Evolutionary conservation across 176 grass and related monocot genomes (phyloP), one percentile per base, ranked within the genome.

Genomic region (Aegilops tauschii): DNA sequence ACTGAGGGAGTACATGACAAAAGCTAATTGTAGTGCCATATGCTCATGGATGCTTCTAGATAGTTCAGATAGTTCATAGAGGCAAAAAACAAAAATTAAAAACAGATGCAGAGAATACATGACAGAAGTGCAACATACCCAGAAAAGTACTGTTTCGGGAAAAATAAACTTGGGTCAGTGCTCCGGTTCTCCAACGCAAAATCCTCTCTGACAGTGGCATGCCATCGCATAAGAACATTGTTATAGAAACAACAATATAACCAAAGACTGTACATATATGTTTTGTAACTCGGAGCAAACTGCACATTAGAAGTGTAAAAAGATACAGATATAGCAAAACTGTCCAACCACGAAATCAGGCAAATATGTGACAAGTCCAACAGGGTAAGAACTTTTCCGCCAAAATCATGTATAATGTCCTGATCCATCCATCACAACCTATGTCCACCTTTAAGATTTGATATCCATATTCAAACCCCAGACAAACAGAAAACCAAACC

Each of bases 61-160:
- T 54, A 50, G 45, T 77, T 62, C 27, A 79, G 32, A 79, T 37
- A 45, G 63, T 31, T 75, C 14, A 59, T 0, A 72, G 49, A 86
- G 14, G 20, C 3, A 12, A 20, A 52, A 49, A 75, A 58, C 37
- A 66, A 54, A 61, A 61, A 0, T n/a, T 47, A 39, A 66, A 44
- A 50, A 61, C 0, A 29, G 25, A 64, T 27, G 45, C 12, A 10
- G 25, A 80, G 61, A 59, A 73, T 66, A 37, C 69, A 82, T 62
- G n/a, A 68, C 42, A 7, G 5, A 73, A 30, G 59, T 34, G 21
- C 81, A 37, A 58, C 37, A 70, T 76, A 92, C 89, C 73, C 84
- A 39, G 79, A 90, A 84, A 99, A 96, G 68, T 93, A 93, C 61
- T 92, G 79, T 78, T 83, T 91, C 37, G 92, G 83, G 65, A 96